These are phyloP conservation scores for Trichomonascus vanleenenianus DNA, from an alignment of 805 yeast species.

Conservation along the genomic window DNA sequence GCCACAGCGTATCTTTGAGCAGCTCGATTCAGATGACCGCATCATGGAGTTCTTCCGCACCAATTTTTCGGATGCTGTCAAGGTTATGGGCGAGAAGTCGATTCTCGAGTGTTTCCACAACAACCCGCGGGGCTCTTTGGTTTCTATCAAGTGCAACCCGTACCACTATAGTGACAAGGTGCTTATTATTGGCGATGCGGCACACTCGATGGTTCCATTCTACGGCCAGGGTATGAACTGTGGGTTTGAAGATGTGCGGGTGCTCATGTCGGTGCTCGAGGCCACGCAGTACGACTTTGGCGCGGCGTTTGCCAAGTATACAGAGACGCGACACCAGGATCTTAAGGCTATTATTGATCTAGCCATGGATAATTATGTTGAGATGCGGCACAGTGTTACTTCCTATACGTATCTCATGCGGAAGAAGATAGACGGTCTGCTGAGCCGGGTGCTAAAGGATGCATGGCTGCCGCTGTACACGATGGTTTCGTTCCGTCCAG, in stretches of 20 bases:
- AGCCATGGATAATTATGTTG: slow-evolving; percentile 74
- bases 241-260: slow-evolving; percentile 85
- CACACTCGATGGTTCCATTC: slow-evolving; percentile 97
- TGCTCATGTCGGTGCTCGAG: slow-evolving; percentile 45
- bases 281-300: slow-evolving; percentile 32
- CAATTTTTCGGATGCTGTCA: slow-evolving; percentile 70
- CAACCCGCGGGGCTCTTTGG: slow-evolving; percentile 70
- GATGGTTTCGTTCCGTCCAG: slow-evolving; percentile 85
- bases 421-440: slow-evolving; percentile 57
- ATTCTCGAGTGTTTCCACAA: slow-evolving; percentile 43
- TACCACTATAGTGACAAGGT: slow-evolving; percentile 59
- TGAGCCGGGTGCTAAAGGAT: slow-evolving; percentile 53
- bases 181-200: slow-evolving; percentile 82
- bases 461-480: slow-evolving; percentile 82
- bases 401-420: slow-evolving; percentile 52
- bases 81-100: slow-evolving; percentile 52
- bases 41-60: slow-evolving; percentile 46
- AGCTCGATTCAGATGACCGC: slow-evolving; percentile 35
- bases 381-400: slow-evolving; percentile 78
- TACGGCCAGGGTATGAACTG: slow-evolving; percentile 97
- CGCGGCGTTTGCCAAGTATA: slow-evolving; percentile 48
- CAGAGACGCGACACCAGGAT: slow-evolving; percentile 52
- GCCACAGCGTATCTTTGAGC: slow-evolving; percentile 60
- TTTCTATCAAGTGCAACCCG: slow-evolving; percentile 63
- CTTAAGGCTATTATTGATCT: slow-evolving; percentile 67